Conservation (phyloP, 2,329 filamentous ascomycete species). For the Cladosporium sp. region DNA sequence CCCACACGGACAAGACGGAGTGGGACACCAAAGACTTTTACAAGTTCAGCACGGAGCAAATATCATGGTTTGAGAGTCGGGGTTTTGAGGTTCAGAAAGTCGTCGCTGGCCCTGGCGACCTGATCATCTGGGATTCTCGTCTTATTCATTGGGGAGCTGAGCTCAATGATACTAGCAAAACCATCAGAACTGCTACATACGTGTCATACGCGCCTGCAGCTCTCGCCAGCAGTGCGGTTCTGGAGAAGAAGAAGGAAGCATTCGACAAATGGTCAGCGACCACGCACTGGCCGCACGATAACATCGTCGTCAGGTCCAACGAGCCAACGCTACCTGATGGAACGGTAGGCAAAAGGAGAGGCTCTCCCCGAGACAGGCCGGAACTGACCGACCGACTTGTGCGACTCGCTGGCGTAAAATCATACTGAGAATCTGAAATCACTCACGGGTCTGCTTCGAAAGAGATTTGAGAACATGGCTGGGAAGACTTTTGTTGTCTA, state of each 20-base stretch:
- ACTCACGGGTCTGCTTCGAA: neutral
- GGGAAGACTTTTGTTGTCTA: neutral
- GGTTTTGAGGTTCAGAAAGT: conserved; percentile 15
- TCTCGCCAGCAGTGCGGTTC: neutral
- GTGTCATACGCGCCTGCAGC: conserved; percentile 26
- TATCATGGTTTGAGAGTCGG: neutral
- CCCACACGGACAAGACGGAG: neutral
- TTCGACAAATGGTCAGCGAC: conserved; percentile 25
- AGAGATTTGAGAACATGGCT: neutral
- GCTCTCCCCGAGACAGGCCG: neutral
- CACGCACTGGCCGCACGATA: conserved; percentile 26
- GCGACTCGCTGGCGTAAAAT: neutral
- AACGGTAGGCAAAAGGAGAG: neutral
- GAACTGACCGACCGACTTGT: neutral
- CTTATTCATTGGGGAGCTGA: conserved; percentile 47
- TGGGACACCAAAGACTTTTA: neutral
- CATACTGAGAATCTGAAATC: neutral
- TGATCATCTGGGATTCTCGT: conserved; percentile 37
- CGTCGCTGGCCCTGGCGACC: conserved; percentile 25
- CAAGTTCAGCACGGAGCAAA: neutral
- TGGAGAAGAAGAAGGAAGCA: conserved; percentile 17
- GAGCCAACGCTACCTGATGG: neutral
- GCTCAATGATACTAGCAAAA: conserved; percentile 23
- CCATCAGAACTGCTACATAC: conserved; percentile 21
- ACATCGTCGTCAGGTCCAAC: neutral